A percentile compares a stretch with the other conserved stretches of the same genome.
Evolutionary conservation across 2,329 filamentous ascomycete species (phyloP).

Genomic region (Penicillium verrucosum): DNA sequence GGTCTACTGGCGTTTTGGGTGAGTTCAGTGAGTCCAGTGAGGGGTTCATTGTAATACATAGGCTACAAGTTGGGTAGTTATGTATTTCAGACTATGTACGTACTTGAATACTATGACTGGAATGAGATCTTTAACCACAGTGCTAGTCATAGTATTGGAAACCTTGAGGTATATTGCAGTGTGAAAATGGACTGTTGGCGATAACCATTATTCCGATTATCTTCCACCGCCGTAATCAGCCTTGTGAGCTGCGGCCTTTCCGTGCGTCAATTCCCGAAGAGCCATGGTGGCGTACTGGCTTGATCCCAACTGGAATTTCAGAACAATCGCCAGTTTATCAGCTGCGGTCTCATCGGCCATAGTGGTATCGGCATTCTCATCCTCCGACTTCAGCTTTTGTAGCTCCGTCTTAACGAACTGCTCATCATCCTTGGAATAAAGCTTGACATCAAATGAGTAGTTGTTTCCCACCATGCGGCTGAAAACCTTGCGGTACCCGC

Average conservation of each 20-base stretch:
- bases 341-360: slow-evolving; percentile 10
- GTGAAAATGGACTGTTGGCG: too few species aligned
- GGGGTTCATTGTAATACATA: background rate
- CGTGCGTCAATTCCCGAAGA: slow-evolving; percentile 72
- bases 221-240: slow-evolving; percentile 57
- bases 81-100: background rate
- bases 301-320: slow-evolving; percentile 72
- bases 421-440: slow-evolving; percentile 64
- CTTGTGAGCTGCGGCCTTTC: slow-evolving; percentile 60
- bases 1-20: background rate
- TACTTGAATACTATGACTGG: background rate
- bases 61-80: background rate
- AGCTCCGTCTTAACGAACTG: slow-evolving; percentile 89
- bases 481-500: slow-evolving; percentile 82
- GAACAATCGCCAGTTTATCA: slow-evolving; percentile 61
- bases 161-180: background rate
- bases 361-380: slow-evolving; percentile 24
- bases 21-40: background rate
- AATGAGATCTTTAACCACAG: background rate
- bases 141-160: background rate
- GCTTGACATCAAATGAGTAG: slow-evolving; percentile 65
- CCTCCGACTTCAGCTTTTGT: slow-evolving; percentile 58
- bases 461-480: slow-evolving; percentile 66
- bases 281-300: slow-evolving; percentile 86
- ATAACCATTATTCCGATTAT: slow-evolving; percentile 5